Base-by-base conservation (phyloP, 1,284 basidiomycete species). In the Polyporus tsugae region DNA sequence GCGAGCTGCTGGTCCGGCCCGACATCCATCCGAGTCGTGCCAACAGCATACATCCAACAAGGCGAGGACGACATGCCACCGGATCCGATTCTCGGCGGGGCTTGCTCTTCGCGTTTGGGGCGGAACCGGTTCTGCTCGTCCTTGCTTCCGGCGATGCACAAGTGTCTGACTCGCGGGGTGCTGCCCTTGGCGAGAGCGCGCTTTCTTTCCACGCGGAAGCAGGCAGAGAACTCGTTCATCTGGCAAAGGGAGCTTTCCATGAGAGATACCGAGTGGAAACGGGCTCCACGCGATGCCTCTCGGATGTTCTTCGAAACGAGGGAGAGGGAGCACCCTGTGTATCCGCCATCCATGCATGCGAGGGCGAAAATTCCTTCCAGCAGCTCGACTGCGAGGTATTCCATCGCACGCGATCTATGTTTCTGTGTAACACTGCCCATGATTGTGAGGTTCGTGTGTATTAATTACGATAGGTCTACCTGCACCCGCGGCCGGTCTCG, bases 311-410 rank as follows among this genome's bases (percentile, higher is more conserved):
- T 57, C 11, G 60, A 66, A 4, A 66, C 65, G 29, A 41, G 52
- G 25, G 65, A 61, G 25, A 62, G 65, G 5, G 36, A 29, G 53
- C 49, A 49, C 11, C 65, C 65, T 9, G 65, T 66, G 59, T n/a
- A 46, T 38, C 65, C 65, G 11, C 65, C 65, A 41, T 66, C 52
- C 11, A 53, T 66, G 53, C 65, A 66, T 19, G 60, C 65, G 3
- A 62, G 22, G 9, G 38, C 4, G 38, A 66, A 62, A 25, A 66
- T 66, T 19, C 35, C 19, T 15, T 66, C 36, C 25, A 62, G 39
- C 19, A 52, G 9, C 22, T 44, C 49, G 42, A 38, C 33, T 17
- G 63, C 25, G 33, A 64, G 63, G 19, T 22, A 9, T 35, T 57
- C 22, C 46, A 49, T 49, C 10, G 4, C 22, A 11, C n/a, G 10